Conservation (phyloP, 352 stramenopile genomes). For the Globisporangium splendens region DNA sequence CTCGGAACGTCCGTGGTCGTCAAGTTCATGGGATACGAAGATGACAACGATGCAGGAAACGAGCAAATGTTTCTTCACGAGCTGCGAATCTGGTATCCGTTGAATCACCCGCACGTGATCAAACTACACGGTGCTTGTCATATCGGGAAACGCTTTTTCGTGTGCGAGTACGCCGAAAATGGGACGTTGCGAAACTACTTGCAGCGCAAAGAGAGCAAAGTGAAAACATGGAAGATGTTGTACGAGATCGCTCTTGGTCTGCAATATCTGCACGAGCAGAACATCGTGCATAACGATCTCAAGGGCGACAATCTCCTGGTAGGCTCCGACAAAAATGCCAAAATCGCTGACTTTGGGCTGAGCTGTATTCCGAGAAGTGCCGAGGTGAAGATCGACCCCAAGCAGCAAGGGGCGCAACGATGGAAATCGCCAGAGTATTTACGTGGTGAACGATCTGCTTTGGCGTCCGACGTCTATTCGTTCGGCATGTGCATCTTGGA, state of each 20-base stretch:
- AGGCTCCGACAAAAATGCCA: background rate
- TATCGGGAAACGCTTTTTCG: too few species aligned
- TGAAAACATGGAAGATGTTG: background rate
- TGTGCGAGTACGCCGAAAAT: too few species aligned
- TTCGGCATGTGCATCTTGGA: slow-evolving; percentile 9
- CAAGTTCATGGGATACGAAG: too few species aligned
- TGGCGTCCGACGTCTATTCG: slow-evolving; percentile 7
- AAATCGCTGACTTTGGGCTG: background rate
- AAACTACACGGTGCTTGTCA: too few species aligned
- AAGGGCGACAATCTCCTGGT: slow-evolving; percentile 6
- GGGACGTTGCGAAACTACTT: too few species aligned
- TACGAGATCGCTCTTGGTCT: slow-evolving; percentile 2
- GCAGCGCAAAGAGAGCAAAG: background rate
- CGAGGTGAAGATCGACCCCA: too few species aligned
- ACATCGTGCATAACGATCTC: slow-evolving; percentile 1
- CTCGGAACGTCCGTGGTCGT: too few species aligned
- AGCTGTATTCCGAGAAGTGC: background rate
- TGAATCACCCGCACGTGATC: too few species aligned
- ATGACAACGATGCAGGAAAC: too few species aligned
- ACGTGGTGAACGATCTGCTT: background rate
- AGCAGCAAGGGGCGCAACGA: too few species aligned
- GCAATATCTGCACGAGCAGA: background rate
- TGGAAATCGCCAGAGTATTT: background rate
- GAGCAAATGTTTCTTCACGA: too few species aligned
- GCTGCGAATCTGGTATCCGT: too few species aligned